Percentiles rank a stretch among this genome's conserved stretches.
These are phyloP conservation scores for Aspergillus cejpii DNA, from an alignment of 2,329 filamentous ascomycete genomes.

Conservation along the genomic window DNA sequence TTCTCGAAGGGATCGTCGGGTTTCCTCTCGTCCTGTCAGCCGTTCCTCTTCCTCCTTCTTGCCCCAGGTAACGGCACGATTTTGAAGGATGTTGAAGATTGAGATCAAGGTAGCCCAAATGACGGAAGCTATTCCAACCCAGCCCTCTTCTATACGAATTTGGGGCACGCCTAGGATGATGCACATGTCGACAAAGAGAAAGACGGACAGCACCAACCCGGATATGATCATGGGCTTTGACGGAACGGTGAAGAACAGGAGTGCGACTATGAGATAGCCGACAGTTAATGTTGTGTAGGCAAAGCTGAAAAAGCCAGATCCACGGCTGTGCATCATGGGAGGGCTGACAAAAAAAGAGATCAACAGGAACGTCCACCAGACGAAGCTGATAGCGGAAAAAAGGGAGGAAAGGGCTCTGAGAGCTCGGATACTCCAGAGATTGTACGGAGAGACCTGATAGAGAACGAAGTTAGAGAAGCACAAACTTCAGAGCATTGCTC, in stretches of 20 bases:
- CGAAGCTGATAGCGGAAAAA: conserved; percentile 66
- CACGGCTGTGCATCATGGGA: conserved; percentile 74
- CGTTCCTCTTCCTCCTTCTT: conserved; percentile 90
- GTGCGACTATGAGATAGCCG: conserved; percentile 64
- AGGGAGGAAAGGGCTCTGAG: conserved; percentile 70
- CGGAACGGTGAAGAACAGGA: conserved; percentile 83
- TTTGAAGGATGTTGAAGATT: conserved; percentile 70
- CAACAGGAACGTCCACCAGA: conserved; percentile 93
- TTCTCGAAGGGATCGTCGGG: conserved; percentile 70
- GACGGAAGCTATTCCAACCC: conserved; percentile 81
- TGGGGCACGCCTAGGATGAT: conserved; percentile 69
- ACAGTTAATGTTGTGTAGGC: conserved; percentile 72
- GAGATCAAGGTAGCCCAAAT: conserved; percentile 75
- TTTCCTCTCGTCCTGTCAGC: conserved; percentile 81
- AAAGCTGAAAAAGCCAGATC: conserved; percentile 89
- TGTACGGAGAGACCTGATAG: conserved; percentile 70
- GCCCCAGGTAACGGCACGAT: conserved; percentile 80
- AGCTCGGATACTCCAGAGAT: conserved; percentile 82
- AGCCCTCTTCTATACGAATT: conserved; percentile 76
- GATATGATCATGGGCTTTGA: conserved; percentile 71
- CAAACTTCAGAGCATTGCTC: conserved; percentile 1
- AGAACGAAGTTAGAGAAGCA: background rate
- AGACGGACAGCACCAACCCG: conserved; percentile 58
- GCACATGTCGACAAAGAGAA: conserved; percentile 69
- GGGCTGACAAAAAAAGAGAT: conserved; percentile 86